A percentile compares a stretch with the other conserved stretches of the same genome.
phyloP scores from a whole-genome alignment of 495 filamentous ascomycete genomes.

The Aeminium ludgeri region DNA sequence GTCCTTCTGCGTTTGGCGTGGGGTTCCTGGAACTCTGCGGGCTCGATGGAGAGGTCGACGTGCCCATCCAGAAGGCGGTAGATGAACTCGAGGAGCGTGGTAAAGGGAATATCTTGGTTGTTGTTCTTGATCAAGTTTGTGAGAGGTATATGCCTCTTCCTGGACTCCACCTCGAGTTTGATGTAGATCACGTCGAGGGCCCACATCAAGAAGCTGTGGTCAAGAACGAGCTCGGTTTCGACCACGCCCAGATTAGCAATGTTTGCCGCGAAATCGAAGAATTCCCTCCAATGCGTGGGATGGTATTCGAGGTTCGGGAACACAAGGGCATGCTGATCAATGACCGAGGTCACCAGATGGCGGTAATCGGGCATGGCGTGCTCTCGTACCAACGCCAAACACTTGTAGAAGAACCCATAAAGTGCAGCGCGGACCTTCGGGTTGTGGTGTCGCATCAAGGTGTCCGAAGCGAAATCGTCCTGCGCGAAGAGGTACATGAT shows the following conservation, averaged over 20 bases:
- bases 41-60: background rate
- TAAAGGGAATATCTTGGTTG: background rate
- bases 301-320: too few relatives aligned
- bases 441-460: background rate
- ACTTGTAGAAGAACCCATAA: background rate
- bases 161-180: background rate
- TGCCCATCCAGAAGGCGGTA: background rate
- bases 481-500: background rate
- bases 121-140: background rate
- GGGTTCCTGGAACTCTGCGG: too few relatives aligned
- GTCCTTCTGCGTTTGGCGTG: too few relatives aligned
- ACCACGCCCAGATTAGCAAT: background rate
- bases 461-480: background rate
- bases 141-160: background rate
- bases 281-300: background rate
- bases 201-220: background rate
- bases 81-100: background rate
- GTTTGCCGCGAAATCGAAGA: background rate
- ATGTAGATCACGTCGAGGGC: background rate
- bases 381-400: background rate
- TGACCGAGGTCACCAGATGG: too few relatives aligned
- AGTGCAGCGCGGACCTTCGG: background rate
- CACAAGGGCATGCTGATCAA: too few relatives aligned
- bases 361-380: background rate
- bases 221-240: background rate